Evolutionary conservation across 352 stramenopile genomes (phyloP), one percentile per base, ranked within the genome.

Genomic region (Phytophthora nicotianae): DNA sequence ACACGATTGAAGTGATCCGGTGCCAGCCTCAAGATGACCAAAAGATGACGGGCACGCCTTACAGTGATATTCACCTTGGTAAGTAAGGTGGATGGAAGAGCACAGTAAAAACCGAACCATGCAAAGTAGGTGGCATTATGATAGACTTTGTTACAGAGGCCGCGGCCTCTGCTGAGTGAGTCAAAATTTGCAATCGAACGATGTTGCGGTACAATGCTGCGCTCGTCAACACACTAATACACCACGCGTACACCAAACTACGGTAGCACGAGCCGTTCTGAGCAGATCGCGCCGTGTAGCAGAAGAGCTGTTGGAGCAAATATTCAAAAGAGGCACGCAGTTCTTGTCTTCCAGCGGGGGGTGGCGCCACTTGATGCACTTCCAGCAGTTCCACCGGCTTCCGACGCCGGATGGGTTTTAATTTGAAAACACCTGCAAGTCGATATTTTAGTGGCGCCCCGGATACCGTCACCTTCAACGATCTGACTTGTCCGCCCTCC

Each of bases 171-270:
- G 17, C 29, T 8, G n/a, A 33, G 23, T 23, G 2, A 13, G 42
- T 5, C 38, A 20, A 1, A 41, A 8, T 5, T 20, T 11, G 41
- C 41, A 66, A 66, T 49, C 41, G 41, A 66, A 54, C 58, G 49
- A 42, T 35, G 8, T 4, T 23, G n/a, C 5, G 17, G 21, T 40
- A 17, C 50, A 66, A 66, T 66, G 58, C 42, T 50, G 42, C 58
- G 58, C 59, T 35, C 58, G 41, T 16, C 50, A 61, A 66, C 50
- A 54, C 24, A 29, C 24, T n/a, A n/a, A n/a, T n/a, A 29, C 24
- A 29, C 24, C 24, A 29, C n/a, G n/a, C n/a, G n/a, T n/a, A n/a
- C n/a, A n/a, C n/a, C n/a, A n/a, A n/a, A n/a, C n/a, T n/a, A n/a
- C n/a, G n/a, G n/a, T n/a, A n/a, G n/a, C n/a, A n/a, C n/a, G n/a